phyloP scores from a whole-genome alignment of 768 basidiomycete species.

The Tylopilus rubrobrunneus region DNA sequence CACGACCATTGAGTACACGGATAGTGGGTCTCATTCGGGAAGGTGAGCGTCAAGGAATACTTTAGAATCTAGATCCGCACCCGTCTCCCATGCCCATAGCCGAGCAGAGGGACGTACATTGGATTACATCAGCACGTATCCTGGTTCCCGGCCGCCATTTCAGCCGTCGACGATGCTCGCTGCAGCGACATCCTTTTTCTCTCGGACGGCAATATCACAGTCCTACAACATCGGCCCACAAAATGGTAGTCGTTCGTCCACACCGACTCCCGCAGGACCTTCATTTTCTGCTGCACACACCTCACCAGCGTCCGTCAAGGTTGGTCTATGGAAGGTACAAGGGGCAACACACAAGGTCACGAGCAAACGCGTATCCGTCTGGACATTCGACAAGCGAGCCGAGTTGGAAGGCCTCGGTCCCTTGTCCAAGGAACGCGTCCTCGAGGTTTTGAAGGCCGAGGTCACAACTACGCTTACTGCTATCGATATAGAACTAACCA shows the following conservation, averaged over 20 bases:
- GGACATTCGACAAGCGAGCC: conserved; percentile 83
- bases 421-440: conserved; percentile 62
- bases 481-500: conserved; percentile 7
- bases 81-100: background rate
- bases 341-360: conserved; percentile 86
- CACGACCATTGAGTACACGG: conserved; percentile 34
- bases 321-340: conserved; percentile 90
- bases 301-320: conserved; percentile 43
- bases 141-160: background rate
- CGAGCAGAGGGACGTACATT: background rate
- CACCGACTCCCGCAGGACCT: conserved; percentile 33
- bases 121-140: background rate
- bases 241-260: conserved; percentile 35
- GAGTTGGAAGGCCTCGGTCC: conserved; percentile 71
- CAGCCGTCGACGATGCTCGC: conserved; percentile 56
- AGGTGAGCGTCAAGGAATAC: background rate
- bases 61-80: conserved; percentile 5
- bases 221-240: conserved; percentile 62
- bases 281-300: conserved; percentile 35
- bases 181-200: conserved; percentile 80
- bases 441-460: conserved; percentile 90
- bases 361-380: conserved; percentile 86
- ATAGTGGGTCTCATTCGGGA: conserved; percentile 48
- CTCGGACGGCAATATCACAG: conserved; percentile 75
- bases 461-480: conserved; percentile 38